Conservation (phyloP, 1,284 basidiomycete species). For the Cryptococcus jaspeensis region DNA sequence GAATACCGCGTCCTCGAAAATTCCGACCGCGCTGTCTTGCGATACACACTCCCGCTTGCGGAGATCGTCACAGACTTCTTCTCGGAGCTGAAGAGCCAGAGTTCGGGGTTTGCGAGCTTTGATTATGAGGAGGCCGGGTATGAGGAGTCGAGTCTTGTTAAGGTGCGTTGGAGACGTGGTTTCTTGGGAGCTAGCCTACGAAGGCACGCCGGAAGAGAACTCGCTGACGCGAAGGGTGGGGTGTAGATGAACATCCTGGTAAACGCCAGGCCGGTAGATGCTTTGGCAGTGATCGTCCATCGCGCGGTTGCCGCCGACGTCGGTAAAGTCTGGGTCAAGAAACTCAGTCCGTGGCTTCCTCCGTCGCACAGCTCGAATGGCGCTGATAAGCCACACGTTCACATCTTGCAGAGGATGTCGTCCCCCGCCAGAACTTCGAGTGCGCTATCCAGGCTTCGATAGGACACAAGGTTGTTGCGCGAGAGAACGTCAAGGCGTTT, state of each 20-base stretch:
- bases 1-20: constrained; percentile 75
- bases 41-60: constrained; percentile 72
- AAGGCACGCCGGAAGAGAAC: no score
- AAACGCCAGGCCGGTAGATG: constrained; percentile 83
- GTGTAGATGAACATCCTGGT: constrained; percentile 80
- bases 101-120: constrained; percentile 88
- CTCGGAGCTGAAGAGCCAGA: constrained; percentile 76
- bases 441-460: constrained; percentile 79
- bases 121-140: constrained; percentile 94
- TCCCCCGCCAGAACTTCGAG: constrained; percentile 91
- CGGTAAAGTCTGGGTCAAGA: constrained; percentile 80
- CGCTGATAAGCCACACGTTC: background rate
- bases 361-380: background rate
- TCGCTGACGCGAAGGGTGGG: background rate
- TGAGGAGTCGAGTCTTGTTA: constrained; percentile 70
- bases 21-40: constrained; percentile 66
- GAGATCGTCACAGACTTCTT: constrained; percentile 94
- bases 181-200: no score
- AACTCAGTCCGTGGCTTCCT: constrained; percentile 64
- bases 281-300: constrained; percentile 85
- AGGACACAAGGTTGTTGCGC: constrained; percentile 81
- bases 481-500: constrained; percentile 80
- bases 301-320: constrained; percentile 64
- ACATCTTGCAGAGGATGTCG: constrained; percentile 67
- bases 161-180: constrained; percentile 59